These are phyloP conservation scores for Agrocybe pediades DNA, from an alignment of 768 basidiomycete genomes.

Conservation along the genomic window DNA sequence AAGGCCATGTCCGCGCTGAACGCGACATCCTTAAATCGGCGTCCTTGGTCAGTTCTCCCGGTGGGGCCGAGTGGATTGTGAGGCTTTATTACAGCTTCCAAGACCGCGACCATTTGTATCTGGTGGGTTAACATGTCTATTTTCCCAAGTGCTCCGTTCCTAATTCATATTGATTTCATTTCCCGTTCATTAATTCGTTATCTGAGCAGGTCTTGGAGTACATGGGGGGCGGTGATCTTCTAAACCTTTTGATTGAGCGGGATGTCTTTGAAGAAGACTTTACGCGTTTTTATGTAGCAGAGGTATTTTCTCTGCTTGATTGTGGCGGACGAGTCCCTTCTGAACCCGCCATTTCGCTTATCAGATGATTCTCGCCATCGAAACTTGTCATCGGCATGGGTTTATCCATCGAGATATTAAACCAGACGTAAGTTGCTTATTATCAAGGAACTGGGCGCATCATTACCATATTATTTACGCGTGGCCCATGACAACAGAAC, in stretches of 20 bases:
- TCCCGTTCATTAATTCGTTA: constrained; percentile 26
- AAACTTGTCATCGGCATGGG: constrained; percentile 90
- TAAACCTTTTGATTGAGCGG: constrained; percentile 92
- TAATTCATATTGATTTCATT: constrained; percentile 61
- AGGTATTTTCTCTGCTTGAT: constrained; percentile 50
- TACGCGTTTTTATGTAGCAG: constrained; percentile 92
- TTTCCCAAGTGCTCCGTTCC: constrained; percentile 29
- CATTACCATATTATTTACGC: constrained; percentile 17
- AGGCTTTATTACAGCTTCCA: constrained; percentile 92
- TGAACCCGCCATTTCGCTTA: constrained; percentile 16
- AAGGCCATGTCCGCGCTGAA: constrained; percentile 95
- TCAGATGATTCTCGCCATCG: constrained; percentile 92
- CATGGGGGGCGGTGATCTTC: constrained; percentile 96
- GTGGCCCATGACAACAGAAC: constrained; percentile 55
- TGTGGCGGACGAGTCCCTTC: constrained; percentile 14
- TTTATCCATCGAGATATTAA: constrained; percentile 99
- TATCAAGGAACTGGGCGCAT: constrained; percentile 8
- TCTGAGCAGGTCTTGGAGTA: constrained; percentile 79
- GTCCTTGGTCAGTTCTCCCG: constrained; percentile 72
- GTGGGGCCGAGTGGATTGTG: constrained; percentile 91
- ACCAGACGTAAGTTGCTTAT: constrained; percentile 69
- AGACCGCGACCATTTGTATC: constrained; percentile 92
- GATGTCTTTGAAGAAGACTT: constrained; percentile 92
- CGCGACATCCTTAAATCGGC: constrained; percentile 93
- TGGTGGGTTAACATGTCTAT: constrained; percentile 54